A percentile compares a stretch with the other conserved stretches of the same genome.
phyloP scores from a whole-genome alignment of 352 stramenopile species.

The Globisporangium carolinianum region DNA sequence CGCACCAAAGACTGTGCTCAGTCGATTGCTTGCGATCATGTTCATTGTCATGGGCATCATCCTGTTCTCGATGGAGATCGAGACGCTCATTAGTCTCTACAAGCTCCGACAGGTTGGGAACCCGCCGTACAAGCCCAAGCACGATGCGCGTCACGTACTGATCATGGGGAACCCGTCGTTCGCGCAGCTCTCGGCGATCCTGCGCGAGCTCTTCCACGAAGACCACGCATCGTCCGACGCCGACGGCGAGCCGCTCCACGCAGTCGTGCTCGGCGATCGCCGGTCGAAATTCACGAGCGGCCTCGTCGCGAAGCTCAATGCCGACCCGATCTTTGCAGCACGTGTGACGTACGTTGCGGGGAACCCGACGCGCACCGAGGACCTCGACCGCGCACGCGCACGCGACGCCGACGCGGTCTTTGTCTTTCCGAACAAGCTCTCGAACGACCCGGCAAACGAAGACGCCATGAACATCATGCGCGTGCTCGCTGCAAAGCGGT shows the following conservation, averaged over 20 bases:
- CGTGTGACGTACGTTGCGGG: slow-evolving; percentile 79
- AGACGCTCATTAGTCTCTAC: slow-evolving; percentile 84
- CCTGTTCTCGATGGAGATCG: slow-evolving; percentile 85
- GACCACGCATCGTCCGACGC: slow-evolving; percentile 47
- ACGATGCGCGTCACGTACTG: slow-evolving; percentile 62
- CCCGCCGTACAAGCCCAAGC: slow-evolving; percentile 61
- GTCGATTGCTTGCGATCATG: slow-evolving; percentile 76
- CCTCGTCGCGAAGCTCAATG: slow-evolving; percentile 64
- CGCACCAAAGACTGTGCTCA: slow-evolving; percentile 73
- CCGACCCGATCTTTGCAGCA: slow-evolving; percentile 70
- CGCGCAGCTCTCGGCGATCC: slow-evolving; percentile 69
- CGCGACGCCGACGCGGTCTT: slow-evolving; percentile 64
- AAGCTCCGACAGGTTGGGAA: slow-evolving; percentile 77
- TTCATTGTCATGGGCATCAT: slow-evolving; percentile 87
- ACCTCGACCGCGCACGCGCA: slow-evolving; percentile 62
- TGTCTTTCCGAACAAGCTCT: slow-evolving; percentile 81
- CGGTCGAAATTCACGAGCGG: slow-evolving; percentile 69
- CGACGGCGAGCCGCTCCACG: slow-evolving; percentile 46
- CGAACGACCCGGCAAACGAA: slow-evolving; percentile 59
- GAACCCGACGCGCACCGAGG: slow-evolving; percentile 53
- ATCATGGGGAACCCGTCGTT: slow-evolving; percentile 84
- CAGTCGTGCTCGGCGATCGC: slow-evolving; percentile 61
- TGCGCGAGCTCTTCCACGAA: slow-evolving; percentile 85
- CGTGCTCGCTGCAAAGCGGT: slow-evolving; percentile 61
- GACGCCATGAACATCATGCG: slow-evolving; percentile 85